Evolutionary conservation across 805 yeast species (phyloP), one percentile per base, ranked within the genome.

Genomic region (Tetrapisispora namnaoensis): DNA sequence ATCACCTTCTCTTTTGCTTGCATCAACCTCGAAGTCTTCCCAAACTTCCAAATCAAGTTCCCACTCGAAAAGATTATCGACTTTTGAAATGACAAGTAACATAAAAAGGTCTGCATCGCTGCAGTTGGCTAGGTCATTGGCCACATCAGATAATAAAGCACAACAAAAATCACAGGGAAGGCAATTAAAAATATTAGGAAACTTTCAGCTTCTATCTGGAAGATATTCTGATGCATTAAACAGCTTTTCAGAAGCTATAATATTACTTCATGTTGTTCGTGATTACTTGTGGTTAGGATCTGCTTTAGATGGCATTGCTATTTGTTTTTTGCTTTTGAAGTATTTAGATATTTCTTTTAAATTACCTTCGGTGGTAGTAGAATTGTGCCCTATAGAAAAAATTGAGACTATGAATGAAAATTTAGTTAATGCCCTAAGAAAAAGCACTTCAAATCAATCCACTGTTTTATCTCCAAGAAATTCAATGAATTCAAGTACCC

Each of bases 261-360:
- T 70, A 2, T 67, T 75, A 22, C 66, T 88, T 47, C 79, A 78
- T 51, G 71, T 77, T 13, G 71, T 82, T 2, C 79, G 79, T 45
- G 99, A 93, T 62, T 76, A 77, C 57, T 68, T 93, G 9, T 93
- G 98, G 98, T 72, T 87, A 14, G 98, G 83, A 0, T 82, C 91
- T 28, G 80, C 96, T 0, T 62, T 91, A n/a, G 96, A 89, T 56
- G 87, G 90, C 0, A 68, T 89, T 11, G 84, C 83, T 0, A 79
- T 86, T 1, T 77, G 86, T 51, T 63, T 83, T 38, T 63, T 83
- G 5, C 63, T 89, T 47, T 69, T 86, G 44, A 73, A 82, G 13
- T 80, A 72, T 55, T 62, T 83, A 66, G 71, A 43, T 56, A 60
- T 50, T 1, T 47, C 67, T 6, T 65, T 59, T 39, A 64, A 58